Base-by-base conservation (phyloP, 805 yeast genomes). In the Teunomyces tritomae region DNA sequence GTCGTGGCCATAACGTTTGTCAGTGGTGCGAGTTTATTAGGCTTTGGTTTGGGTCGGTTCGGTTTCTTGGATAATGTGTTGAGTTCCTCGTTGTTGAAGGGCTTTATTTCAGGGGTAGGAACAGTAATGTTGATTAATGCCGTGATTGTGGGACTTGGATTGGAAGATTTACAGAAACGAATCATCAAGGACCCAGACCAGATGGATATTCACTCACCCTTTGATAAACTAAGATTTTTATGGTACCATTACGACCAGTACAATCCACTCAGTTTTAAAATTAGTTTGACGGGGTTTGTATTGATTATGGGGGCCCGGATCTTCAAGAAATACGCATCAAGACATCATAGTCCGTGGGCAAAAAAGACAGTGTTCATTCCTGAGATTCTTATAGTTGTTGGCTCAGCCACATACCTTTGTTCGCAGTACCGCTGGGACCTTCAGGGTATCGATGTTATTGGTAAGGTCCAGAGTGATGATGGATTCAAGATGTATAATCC, bases 321-420 rank as follows among this genome's bases (percentile, higher is more conserved):
- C 54, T 67, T 71, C 47, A 69, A 67, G 54, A 57, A 73, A 27
- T 55, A 63, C 43, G 66, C 65, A 3, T 49, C 58, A 3, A 51
- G 53, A 16, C 49, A 45, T 10, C 43, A 45, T 5, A 51, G 48
- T 14, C 55, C 44, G 9, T 44, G 52, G 48, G 51, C 47, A 46
- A 49, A 73, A 32, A 66, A 72, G 49, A 74, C 81, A 8, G 75
- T 83, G 0, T 87, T 85, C 50, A 64, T 94, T 28, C 98, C 99
- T 0, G 98, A 92, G 54, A 91, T 92, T 33, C 70, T 92, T 48
- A 57, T 86, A 3, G 85, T 87, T n/a, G 90, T 92, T 1, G 68
- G 82, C 0, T 57, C 80, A 0, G 73, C 86, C 0, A 82, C 91
- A 0, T 47, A 79, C 3, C 59, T 86, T 6, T 80, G 87, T 7